Percentiles rank a stretch among this genome's conserved stretches.
phyloP scores from a whole-genome alignment of 305 asterid genomes.

The Nicotiana rustica region DNA sequence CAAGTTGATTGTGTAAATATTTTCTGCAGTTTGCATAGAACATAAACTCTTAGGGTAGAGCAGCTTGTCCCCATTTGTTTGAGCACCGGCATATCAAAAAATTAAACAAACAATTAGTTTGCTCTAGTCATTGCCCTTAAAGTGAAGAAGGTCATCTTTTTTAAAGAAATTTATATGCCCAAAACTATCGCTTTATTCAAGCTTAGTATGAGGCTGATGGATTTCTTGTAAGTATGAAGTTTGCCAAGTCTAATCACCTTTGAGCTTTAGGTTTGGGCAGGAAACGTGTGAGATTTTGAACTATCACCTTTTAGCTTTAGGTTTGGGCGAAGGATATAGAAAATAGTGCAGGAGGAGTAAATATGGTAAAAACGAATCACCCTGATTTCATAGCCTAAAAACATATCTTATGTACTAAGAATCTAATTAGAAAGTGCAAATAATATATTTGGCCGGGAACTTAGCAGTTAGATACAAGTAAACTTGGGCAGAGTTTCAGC shows the following conservation, averaged over 20 bases:
- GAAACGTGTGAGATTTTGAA: background rate
- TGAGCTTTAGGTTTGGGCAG: background rate
- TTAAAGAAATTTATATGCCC: background rate
- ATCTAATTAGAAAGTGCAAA: too few species aligned
- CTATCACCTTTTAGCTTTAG: background rate
- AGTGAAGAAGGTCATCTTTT: constrained; percentile 9
- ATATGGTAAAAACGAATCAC: too few species aligned
- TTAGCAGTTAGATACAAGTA: too few species aligned
- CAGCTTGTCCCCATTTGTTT: background rate
- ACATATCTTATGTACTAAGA: too few species aligned
- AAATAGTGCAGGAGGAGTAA: too few species aligned
- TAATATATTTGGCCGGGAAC: too few species aligned
- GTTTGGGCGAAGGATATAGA: too few species aligned
- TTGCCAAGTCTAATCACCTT: background rate
- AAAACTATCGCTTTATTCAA: background rate
- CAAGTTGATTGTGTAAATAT: background rate
- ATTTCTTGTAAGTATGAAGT: background rate
- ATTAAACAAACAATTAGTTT: background rate
- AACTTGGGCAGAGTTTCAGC: too few species aligned
- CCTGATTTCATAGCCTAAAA: too few species aligned
- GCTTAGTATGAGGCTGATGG: background rate
- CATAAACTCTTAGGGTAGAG: background rate
- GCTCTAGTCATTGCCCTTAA: background rate
- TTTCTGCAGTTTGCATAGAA: background rate
- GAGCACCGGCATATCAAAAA: background rate